Conservation (phyloP, 352 stramenopile species). For the Pseudoperonospora humuli region DNA sequence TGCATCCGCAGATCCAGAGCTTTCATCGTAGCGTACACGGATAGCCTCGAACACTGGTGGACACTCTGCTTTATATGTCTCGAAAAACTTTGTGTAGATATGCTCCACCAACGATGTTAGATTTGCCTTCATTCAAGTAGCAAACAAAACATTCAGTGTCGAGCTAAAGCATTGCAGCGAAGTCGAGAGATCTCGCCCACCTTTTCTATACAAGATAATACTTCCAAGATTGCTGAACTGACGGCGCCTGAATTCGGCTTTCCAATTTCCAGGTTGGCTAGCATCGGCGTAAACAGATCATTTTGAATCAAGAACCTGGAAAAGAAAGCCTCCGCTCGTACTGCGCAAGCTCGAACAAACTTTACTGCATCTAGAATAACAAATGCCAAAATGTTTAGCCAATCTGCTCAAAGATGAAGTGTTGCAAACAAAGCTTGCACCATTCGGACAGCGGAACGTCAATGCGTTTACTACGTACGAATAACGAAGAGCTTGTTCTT, state of each 20-base stretch:
- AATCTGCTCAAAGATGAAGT: not conserved
- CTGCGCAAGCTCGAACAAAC: constrained; percentile 67
- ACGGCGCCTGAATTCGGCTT: constrained; percentile 53
- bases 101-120: constrained; percentile 63
- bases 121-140: constrained; percentile 37
- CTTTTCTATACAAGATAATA: constrained; percentile 73
- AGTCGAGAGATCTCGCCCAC: constrained; percentile 13
- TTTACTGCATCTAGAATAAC: constrained; percentile 55
- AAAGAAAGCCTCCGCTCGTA: constrained; percentile 73
- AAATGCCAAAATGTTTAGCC: not conserved
- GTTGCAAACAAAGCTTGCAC: constrained; percentile 10
- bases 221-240: constrained; percentile 64
- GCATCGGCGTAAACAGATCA: constrained; percentile 49
- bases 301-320: constrained; percentile 75
- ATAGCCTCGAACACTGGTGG: constrained; percentile 70
- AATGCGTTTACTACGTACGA: constrained; percentile 35
- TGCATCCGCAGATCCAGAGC: constrained; percentile 22
- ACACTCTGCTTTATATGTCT: constrained; percentile 59
- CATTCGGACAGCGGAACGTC: constrained; percentile 15
- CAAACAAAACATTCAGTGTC: constrained; percentile 4
- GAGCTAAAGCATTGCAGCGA: not conserved
- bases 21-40: constrained; percentile 45
- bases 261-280: constrained; percentile 42
- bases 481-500: constrained; percentile 82
- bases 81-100: constrained; percentile 76